Conservation (phyloP, 768 basidiomycete species). For the Hygrocybe coccinea region DNA sequence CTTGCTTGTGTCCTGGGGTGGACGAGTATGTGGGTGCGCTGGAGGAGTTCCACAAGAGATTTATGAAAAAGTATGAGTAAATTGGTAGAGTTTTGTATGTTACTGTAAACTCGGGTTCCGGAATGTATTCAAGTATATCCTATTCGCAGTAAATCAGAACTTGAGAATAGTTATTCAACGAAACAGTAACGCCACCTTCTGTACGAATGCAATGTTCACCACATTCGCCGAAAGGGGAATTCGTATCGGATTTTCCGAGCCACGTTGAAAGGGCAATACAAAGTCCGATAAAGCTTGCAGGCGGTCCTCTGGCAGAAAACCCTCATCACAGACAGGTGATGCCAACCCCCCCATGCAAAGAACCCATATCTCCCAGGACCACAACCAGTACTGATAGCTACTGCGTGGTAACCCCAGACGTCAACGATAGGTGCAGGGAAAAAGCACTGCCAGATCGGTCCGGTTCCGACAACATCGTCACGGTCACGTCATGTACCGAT, state of each 20-base stretch:
- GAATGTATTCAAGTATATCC: no score
- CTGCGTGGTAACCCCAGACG: no score
- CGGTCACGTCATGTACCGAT: no score
- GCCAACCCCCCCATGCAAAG: no score
- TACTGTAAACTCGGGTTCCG: no score
- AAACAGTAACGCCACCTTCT: background rate
- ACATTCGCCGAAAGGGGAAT: background rate
- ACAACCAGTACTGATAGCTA: no score
- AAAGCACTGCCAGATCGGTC: background rate
- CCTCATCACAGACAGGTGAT: slow-evolving; percentile 19
- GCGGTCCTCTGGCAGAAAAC: slow-evolving; percentile 37
- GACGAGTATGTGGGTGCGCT: slow-evolving; percentile 87
- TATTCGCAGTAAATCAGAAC: background rate
- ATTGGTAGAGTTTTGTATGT: background rate
- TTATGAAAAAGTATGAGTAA: slow-evolving; percentile 33
- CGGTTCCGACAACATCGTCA: no score
- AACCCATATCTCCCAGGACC: no score
- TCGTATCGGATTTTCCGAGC: no score
- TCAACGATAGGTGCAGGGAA: no score
- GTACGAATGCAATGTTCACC: no score
- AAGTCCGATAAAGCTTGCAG: no score
- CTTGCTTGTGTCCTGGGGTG: slow-evolving; percentile 90
- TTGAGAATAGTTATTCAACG: background rate
- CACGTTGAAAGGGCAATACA: background rate
- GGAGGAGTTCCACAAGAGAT: slow-evolving; percentile 44